Percentiles rank a stretch among this genome's conserved stretches.
phyloP scores from a whole-genome alignment of 1,139 yeast species.

The Yamadazyma sp. region DNA sequence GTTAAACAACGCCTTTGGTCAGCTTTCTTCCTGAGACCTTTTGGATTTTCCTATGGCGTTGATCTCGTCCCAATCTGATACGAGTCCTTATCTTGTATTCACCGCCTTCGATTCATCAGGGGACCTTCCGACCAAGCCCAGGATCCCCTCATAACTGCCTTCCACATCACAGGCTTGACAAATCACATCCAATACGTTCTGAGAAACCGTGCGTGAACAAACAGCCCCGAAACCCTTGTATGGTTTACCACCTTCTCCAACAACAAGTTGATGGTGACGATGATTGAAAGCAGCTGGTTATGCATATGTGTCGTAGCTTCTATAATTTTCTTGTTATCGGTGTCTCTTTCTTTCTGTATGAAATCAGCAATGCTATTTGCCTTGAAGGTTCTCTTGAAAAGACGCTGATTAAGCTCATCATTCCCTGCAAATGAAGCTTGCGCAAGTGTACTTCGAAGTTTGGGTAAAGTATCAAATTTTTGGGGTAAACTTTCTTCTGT shows the following conservation, averaged over 20 bases:
- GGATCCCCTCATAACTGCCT: constrained; percentile 69
- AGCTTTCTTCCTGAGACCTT: too few relatives aligned
- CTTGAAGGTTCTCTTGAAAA: constrained; percentile 40
- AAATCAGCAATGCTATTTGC: constrained; percentile 43
- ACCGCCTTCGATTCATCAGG: too few relatives aligned
- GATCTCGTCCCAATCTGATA: too few relatives aligned
- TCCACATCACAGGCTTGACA: constrained; percentile 70
- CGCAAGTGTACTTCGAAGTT: constrained; percentile 46
- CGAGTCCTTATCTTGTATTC: too few relatives aligned
- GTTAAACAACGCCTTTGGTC: too few relatives aligned
- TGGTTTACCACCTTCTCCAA: constrained; percentile 40
- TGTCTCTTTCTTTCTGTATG: constrained; percentile 25
- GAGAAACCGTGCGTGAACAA: constrained; percentile 58
- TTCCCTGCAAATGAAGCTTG: constrained; percentile 19
- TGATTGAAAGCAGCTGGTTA: constrained; percentile 27
- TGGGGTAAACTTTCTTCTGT: constrained; percentile 35
- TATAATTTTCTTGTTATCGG: constrained; percentile 19
- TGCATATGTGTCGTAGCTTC: constrained; percentile 33
- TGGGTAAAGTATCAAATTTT: constrained; percentile 47
- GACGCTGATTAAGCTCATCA: constrained; percentile 25
- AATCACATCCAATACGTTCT: constrained; percentile 68
- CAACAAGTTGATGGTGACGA: constrained; percentile 22
- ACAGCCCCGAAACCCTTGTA: constrained; percentile 68
- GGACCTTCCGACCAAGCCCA: constrained; percentile 55
- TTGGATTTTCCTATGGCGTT: too few relatives aligned